Base-by-base conservation (phyloP, 208 protist genomes). In the Leishmania major region DNA sequence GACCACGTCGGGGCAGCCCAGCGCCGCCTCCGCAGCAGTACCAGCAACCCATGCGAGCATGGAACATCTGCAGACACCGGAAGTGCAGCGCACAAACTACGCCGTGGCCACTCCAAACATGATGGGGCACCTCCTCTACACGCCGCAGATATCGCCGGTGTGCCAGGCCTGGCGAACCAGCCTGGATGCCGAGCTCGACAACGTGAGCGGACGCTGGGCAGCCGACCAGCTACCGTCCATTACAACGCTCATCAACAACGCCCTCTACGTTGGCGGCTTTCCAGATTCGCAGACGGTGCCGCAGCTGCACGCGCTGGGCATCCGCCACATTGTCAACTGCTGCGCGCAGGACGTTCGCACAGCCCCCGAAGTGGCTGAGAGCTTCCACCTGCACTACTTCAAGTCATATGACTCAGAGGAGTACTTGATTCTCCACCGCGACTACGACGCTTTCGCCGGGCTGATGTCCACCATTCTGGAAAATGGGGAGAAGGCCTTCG, bases 391-490 rank as follows among this genome's bases (percentile, higher is more conserved):
- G 53, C 71, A 92, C 83, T 72, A 90, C 71, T 79, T 96, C 28
- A 69, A 78, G 59, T 82, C 89, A 19, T 88, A 85, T 49, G 95
- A 97, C 86, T 10, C 66, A 28, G 79, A 64, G 6, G 95, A 97
- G 82, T 97, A 96, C 79, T 84, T 94, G 49, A 97, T 97, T 71
- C 83, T 97, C 7, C 90, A 90, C 84, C 86, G 94, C 83, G 89
- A 96, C 73, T 96, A 93, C 67, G 87, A 96, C 8, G 59, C 25
- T 3, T 96, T 97, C 84, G 85, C 84, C n/a, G 28, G 84, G 7
- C 81, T 96, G 40, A 81, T 97, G 60, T 84, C 79, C n/a, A 77
- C 64, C 37, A 66, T 91, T 6, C 66, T 84, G 76, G 80, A 78
- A 43, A 80, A 75, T 25, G 88, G 91, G 2, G 89, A 91, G 60